A percentile compares a stretch with the other conserved stretches of the same genome.
phyloP scores from a whole-genome alignment of 257 asterid genomes.

The Gentiana straminea region DNA sequence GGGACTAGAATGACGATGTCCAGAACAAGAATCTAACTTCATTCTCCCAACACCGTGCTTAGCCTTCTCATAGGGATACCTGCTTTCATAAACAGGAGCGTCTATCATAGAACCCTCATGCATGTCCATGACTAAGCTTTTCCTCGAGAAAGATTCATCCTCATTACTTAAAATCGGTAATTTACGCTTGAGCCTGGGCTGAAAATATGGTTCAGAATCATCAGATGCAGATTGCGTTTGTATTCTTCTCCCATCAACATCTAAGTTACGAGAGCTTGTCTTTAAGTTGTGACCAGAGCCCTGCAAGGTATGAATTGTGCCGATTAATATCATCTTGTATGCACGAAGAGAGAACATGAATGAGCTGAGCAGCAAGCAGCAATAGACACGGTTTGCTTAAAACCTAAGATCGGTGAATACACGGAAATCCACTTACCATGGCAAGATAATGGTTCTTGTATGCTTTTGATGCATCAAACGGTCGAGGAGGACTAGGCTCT shows the following conservation, averaged over 20 bases:
- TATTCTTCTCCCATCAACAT: constrained; percentile 25
- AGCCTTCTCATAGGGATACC: constrained; percentile 29
- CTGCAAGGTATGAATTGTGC: constrained; percentile 21
- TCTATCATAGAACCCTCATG: constrained; percentile 34
- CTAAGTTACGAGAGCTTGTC: constrained; percentile 31
- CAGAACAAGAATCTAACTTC: constrained; percentile 23
- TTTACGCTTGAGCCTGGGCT: constrained; percentile 28
- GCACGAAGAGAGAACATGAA: not conserved
- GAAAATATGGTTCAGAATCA: constrained; percentile 30
- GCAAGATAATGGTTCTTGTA: constrained; percentile 30
- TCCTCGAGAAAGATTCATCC: constrained; percentile 33
- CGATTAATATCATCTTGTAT: not conserved
- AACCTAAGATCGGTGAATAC: too few species aligned
- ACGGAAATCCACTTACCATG: constrained; percentile 29
- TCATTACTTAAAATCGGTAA: constrained; percentile 18
- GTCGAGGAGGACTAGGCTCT: constrained; percentile 36
- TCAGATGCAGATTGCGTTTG: constrained; percentile 27
- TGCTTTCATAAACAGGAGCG: constrained; percentile 23
- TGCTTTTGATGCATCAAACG: constrained; percentile 32
- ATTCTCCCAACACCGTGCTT: constrained; percentile 23
- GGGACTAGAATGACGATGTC: constrained; percentile 19
- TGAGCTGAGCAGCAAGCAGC: not conserved
- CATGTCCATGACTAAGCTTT: constrained; percentile 26
- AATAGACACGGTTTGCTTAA: too few species aligned
- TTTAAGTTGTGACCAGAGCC: constrained; percentile 26